A percentile compares a stretch with the other conserved stretches of the same genome.
These are phyloP conservation scores for Russula ochroleuca DNA, from an alignment of 768 basidiomycete genomes.

Conservation along the genomic window DNA sequence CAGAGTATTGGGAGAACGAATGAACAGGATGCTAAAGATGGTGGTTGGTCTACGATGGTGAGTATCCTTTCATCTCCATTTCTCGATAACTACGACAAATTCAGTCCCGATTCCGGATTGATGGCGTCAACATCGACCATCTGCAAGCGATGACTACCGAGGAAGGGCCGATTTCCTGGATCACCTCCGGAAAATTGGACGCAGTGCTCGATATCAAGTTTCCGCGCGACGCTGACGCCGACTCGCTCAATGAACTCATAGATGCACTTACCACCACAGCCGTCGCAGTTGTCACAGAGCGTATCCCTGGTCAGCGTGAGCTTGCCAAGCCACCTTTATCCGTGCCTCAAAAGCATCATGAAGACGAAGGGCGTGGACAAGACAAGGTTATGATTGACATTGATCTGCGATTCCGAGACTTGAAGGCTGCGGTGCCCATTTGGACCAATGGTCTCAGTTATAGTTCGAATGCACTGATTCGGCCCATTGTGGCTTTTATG, in stretches of 20 bases:
- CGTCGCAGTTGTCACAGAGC: slow-evolving; percentile 50
- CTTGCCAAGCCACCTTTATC: slow-evolving; percentile 82
- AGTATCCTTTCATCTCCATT: not conserved
- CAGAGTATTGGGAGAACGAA: slow-evolving; percentile 92
- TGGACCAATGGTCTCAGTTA: slow-evolving; percentile 87
- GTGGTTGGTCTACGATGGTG: slow-evolving; percentile 50
- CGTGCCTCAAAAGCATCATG: slow-evolving; percentile 52
- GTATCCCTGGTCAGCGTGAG: slow-evolving; percentile 82
- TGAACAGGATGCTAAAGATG: slow-evolving; percentile 78
- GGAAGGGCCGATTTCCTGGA: slow-evolving; percentile 94
- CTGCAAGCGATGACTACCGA: slow-evolving; percentile 76
- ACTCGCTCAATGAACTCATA: slow-evolving; percentile 78
- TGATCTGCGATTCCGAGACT: slow-evolving; percentile 88
- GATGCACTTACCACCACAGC: slow-evolving; percentile 73
- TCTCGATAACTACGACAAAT: not conserved
- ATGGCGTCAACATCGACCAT: slow-evolving; percentile 96
- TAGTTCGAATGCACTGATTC: slow-evolving; percentile 85
- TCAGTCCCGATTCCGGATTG: slow-evolving; percentile 92
- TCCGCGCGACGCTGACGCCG: slow-evolving; percentile 70
- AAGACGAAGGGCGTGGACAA: slow-evolving; percentile 37
- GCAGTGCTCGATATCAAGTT: slow-evolving; percentile 98
- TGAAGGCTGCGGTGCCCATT: slow-evolving; percentile 92
- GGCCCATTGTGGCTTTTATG: slow-evolving; percentile 98
- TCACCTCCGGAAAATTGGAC: slow-evolving; percentile 93
- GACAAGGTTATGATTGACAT: slow-evolving; percentile 77